These are phyloP conservation scores for Penicillium manginii DNA, from an alignment of 495 filamentous ascomycete species.

Conservation along the genomic window DNA sequence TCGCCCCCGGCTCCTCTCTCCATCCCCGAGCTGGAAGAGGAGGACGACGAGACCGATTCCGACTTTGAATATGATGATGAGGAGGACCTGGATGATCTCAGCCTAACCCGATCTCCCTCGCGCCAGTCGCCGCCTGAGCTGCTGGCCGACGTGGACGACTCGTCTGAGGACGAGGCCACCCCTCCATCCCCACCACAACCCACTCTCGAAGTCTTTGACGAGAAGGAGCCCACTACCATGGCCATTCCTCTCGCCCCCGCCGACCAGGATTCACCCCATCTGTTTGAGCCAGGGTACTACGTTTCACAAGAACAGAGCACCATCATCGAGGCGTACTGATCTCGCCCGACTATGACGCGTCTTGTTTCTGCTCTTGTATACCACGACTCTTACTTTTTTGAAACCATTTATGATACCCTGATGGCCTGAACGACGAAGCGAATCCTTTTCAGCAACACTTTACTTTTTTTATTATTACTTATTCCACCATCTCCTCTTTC, in stretches of 20 bases:
- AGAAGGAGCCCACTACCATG: conserved; percentile 64
- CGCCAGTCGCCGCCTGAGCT: conserved; percentile 80
- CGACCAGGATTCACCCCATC: conserved; percentile 47
- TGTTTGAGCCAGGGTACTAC: conserved; percentile 67
- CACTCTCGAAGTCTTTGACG: conserved; percentile 68
- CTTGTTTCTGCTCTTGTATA: conserved; percentile 24
- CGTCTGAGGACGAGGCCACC: conserved; percentile 76
- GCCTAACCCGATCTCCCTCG: conserved; percentile 73
- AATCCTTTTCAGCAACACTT: conserved; percentile 3
- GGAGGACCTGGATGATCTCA: conserved; percentile 67
- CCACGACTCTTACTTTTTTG: conserved; percentile 20
- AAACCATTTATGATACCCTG: conserved; percentile 31
- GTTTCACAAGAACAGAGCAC: conserved; percentile 51
- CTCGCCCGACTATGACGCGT: conserved; percentile 10
- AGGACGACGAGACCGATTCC: conserved; percentile 55
- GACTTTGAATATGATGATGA: conserved; percentile 66
- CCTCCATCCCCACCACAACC: conserved; percentile 80
- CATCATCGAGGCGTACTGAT: conserved; percentile 50
- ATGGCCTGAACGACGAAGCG: conserved; percentile 27
- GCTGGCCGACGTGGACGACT: conserved; percentile 65
- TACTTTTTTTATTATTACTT: conserved; percentile 3
- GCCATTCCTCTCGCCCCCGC: conserved; percentile 48
- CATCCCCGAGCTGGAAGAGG: conserved; percentile 47
- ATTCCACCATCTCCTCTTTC: conserved; percentile 2
- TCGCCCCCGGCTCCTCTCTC: conserved; percentile 42